A percentile compares a stretch with the other conserved stretches of the same genome.
These are phyloP conservation scores for Ilex asprella DNA, from an alignment of 257 asterid species.

Conservation along the genomic window DNA sequence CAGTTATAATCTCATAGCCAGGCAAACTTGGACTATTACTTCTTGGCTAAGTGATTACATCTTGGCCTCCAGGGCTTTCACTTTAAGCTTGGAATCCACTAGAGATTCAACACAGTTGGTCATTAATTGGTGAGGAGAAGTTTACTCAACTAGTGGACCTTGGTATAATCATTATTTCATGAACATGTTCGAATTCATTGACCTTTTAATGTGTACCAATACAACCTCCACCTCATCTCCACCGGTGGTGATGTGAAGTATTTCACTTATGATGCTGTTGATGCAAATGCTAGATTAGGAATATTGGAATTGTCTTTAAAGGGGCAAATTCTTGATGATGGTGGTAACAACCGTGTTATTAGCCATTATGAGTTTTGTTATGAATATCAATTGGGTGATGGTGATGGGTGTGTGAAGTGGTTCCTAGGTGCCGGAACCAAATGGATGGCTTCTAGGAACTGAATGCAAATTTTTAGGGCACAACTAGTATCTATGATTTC, in stretches of 20 bases:
- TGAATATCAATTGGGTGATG: slow-evolving; percentile 5
- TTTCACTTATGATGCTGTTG: slow-evolving; percentile 7
- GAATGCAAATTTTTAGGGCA: slow-evolving; percentile 2
- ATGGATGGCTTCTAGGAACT: slow-evolving; percentile 7
- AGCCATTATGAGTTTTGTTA: slow-evolving; percentile 12
- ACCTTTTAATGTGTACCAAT: neutral
- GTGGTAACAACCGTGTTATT: neutral
- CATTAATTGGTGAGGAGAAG: slow-evolving; percentile 19
- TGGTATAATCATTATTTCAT: slow-evolving; percentile 11
- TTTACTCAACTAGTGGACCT: slow-evolving; percentile 21
- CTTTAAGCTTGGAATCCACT: slow-evolving; percentile 34
- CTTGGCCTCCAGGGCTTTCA: slow-evolving; percentile 40
- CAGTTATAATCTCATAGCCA: slow-evolving; percentile 29
- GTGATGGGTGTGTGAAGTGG: slow-evolving; percentile 16
- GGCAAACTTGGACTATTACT: slow-evolving; percentile 29
- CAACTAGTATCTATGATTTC: neutral
- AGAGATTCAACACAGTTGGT: slow-evolving; percentile 14
- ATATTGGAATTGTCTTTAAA: slow-evolving; percentile 6
- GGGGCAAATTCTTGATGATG: slow-evolving; percentile 6
- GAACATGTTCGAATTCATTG: neutral
- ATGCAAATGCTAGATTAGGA: neutral
- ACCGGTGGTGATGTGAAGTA: slow-evolving; percentile 4
- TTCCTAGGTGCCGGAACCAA: slow-evolving; percentile 14
- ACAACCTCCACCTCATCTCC: slow-evolving; percentile 5
- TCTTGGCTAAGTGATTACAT: slow-evolving; percentile 32